These are phyloP conservation scores for Hanseniaspora clermontiae DNA, from an alignment of 805 yeast species.

Conservation along the genomic window DNA sequence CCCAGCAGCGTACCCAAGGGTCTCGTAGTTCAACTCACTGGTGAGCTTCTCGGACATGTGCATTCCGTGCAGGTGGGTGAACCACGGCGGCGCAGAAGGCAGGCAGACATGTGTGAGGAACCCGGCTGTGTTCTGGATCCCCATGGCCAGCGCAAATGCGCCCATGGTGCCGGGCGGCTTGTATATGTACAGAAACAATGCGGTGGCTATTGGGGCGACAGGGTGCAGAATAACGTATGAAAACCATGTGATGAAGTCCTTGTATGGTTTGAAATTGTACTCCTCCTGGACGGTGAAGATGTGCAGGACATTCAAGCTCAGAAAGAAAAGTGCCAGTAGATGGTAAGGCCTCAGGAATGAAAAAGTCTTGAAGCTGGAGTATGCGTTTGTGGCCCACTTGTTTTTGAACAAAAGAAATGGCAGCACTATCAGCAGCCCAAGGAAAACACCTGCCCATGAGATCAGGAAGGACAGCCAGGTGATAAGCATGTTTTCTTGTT, in stretches of 20 bases:
- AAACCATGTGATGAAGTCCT: conserved; percentile 49
- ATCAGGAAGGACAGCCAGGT: conserved; percentile 8
- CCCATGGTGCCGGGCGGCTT: conserved; percentile 53
- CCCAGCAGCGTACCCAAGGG: conserved; percentile 63
- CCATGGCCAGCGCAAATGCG: conserved; percentile 42
- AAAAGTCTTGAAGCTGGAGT: conserved; percentile 14
- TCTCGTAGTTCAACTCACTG: conserved; percentile 40
- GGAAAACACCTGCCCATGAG: conserved; percentile 5
- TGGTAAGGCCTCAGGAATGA: conserved; percentile 17
- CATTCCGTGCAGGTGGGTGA: conserved; percentile 48
- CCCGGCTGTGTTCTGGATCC: conserved; percentile 48
- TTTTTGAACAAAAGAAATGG: conserved; percentile 19
- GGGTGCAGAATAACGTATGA: conserved; percentile 52
- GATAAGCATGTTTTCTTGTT: conserved; percentile 20
- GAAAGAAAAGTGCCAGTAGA: conserved; percentile 16
- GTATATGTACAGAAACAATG: conserved; percentile 51
- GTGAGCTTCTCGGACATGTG: conserved; percentile 17
- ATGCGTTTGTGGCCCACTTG: conserved; percentile 27
- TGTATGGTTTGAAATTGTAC: conserved; percentile 30
- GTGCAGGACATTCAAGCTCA: conserved; percentile 35
- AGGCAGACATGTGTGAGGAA: conserved; percentile 46
- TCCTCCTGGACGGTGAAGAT: conserved; percentile 29
- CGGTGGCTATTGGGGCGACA: conserved; percentile 47
- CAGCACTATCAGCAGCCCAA: not conserved
- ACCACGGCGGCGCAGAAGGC: conserved; percentile 72